These are phyloP conservation scores for Colletotrichum sp. DNA, from an alignment of 2,329 filamentous ascomycete genomes.

Conservation along the genomic window DNA sequence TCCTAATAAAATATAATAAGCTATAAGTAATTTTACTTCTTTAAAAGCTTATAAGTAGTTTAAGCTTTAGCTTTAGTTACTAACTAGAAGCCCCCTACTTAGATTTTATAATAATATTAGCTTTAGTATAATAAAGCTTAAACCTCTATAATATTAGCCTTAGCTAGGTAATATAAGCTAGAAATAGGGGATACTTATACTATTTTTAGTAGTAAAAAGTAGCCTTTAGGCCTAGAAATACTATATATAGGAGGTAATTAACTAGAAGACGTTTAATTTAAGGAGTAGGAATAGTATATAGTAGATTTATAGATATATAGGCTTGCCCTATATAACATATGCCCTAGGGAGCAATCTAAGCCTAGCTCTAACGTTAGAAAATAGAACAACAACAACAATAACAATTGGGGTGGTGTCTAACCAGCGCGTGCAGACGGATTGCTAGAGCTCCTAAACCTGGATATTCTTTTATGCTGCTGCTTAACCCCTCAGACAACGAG, in stretches of 20 bases:
- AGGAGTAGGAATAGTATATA: no score
- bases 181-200: no score
- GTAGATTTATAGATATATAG: no score
- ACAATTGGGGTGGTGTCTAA: neutral
- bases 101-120: neutral
- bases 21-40: neutral
- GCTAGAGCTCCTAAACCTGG: neutral
- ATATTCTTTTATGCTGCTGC: neutral
- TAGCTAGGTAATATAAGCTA: no score
- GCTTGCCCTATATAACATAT: no score
- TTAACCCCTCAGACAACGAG: neutral
- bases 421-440: neutral
- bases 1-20: neutral
- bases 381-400: no score
- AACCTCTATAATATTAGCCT: neutral
- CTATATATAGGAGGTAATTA: no score
- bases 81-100: neutral
- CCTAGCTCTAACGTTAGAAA: no score
- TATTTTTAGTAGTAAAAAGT: no score
- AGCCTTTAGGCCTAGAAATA: no score
- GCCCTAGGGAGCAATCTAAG: no score
- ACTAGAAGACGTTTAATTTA: no score
- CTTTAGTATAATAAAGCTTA: neutral
- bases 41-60: neutral
- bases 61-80: neutral